Evolutionary conservation across 2,329 filamentous ascomycete species (phyloP), one percentile per base, ranked within the genome.

Genomic region (Fusarium sp.): DNA sequence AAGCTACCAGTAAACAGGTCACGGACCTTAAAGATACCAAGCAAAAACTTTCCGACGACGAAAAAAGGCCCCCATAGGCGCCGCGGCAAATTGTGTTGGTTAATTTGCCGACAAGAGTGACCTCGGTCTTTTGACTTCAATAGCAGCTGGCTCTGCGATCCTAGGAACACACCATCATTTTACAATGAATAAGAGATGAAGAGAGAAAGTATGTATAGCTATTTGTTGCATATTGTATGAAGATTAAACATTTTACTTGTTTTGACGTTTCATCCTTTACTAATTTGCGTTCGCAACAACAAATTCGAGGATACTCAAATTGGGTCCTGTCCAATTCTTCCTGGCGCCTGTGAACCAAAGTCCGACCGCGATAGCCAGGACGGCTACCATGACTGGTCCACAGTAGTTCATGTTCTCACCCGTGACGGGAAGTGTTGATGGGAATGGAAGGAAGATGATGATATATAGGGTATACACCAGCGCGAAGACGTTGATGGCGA

Each of bases 391-490:
- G 34, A 74, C 72, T 0, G 70, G 72, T 1, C 72, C 72, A 14
- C 72, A 74, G 42, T 74, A 74, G 16, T 74, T 74, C 72, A 74
- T 74, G 25, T 68, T 70, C 2, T 64, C 51, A 1, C 51, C 65
- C 9, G 72, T 74, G 4, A 74, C 72, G 1, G 72, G 72, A 6
- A 74, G 16, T 0, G 70, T 64, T 2, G 72, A 74, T 3, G 72
- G 72, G 53, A 74, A 74, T 10, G 72, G 72, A 14, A 74, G 72
- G 50, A 74, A 74, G 13, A 74, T 46, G 7, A 74, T 74, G 8
- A 74, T 60, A 3, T 74, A 74, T 1, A 74, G 45, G 8, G 72
- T 74, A 18, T 74, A 74, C 3, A 72, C 31, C 23, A 74, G 45
- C 21, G 72, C 72, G 28, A 74, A 74, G 1, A 51, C 6, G 26